Evolutionary conservation across 768 basidiomycete species (phyloP).

Genomic region (Heimioporus sp.): DNA sequence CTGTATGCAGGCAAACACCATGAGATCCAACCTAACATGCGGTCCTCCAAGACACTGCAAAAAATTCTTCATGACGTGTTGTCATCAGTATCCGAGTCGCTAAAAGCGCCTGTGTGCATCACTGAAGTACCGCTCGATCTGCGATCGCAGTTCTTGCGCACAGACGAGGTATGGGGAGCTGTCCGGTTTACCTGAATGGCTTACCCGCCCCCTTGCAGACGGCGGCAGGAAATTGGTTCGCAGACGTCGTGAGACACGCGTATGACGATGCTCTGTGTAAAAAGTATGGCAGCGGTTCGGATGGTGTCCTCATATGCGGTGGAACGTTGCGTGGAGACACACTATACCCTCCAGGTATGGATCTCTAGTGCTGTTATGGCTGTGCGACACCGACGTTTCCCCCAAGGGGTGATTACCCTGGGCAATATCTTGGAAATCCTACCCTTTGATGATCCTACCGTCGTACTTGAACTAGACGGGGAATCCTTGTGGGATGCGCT

Average conservation of each 20-base stretch:
- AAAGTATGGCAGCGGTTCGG: constrained; percentile 61
- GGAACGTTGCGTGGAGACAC: constrained; percentile 88
- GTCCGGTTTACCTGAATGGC: neutral
- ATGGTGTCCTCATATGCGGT: constrained; percentile 78
- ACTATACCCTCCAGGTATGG: constrained; percentile 73
- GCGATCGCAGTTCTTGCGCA: constrained; percentile 71
- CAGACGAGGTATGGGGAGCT: constrained; percentile 52
- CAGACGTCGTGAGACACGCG: constrained; percentile 79
- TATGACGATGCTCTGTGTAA: constrained; percentile 71
- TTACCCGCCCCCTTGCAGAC: constrained; percentile 40
- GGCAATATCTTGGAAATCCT: constrained; percentile 88
- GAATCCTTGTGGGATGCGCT: constrained; percentile 75
- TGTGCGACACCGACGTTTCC: neutral
- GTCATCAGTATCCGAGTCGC: constrained; percentile 62
- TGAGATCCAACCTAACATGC: constrained; percentile 54
- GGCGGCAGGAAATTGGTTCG: constrained; percentile 77
- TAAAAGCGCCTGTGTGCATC: constrained; percentile 77
- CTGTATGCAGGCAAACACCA: constrained; percentile 59
- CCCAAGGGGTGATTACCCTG: constrained; percentile 67
- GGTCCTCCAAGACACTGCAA: constrained; percentile 52
- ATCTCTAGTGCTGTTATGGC: neutral
- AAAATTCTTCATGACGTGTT: constrained; percentile 62
- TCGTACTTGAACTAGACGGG: constrained; percentile 81
- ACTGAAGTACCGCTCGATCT: constrained; percentile 67
- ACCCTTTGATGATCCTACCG: constrained; percentile 82